Evolutionary conservation across 768 basidiomycete genomes (phyloP).

Genomic region (Tubosaeta brunneosetosa): DNA sequence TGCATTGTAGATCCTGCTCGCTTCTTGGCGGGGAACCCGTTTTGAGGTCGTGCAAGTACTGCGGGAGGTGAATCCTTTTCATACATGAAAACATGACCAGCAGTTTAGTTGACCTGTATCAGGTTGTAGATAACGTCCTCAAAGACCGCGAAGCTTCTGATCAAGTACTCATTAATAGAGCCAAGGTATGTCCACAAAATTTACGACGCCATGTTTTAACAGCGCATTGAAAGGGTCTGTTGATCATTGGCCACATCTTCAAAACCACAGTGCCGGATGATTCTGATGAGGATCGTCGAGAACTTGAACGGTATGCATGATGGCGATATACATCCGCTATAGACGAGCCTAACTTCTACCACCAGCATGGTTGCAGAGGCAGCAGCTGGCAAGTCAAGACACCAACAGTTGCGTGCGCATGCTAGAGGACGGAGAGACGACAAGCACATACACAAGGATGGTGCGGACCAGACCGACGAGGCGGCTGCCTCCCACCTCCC

Average conservation of each 20-base stretch:
- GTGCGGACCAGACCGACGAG: constrained; percentile 24
- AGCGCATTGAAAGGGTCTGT: constrained; percentile 54
- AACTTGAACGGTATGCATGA: constrained; percentile 75
- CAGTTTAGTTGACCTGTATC: constrained; percentile 1
- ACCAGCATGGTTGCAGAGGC: constrained; percentile 83
- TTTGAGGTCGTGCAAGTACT: constrained; percentile 92
- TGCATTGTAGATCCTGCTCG: constrained; percentile 71
- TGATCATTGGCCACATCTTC: constrained; percentile 87
- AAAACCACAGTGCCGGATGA: constrained; percentile 82
- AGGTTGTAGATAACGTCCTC: constrained; percentile 81
- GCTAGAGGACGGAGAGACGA: constrained; percentile 27
- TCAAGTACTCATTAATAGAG: constrained; percentile 67
- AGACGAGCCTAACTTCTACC: constrained; percentile 2
- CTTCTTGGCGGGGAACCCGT: constrained; percentile 96
- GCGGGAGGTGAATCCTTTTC: constrained; percentile 46
- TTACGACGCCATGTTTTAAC: background rate
- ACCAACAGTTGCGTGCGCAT: constrained; percentile 33
- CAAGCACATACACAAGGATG: constrained; percentile 37
- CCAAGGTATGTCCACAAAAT: constrained; percentile 54
- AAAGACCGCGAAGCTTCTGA: constrained; percentile 76
- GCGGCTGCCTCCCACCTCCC: constrained; percentile 8
- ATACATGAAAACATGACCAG: constrained; percentile 1
- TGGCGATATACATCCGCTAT: background rate
- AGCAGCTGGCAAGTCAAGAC: constrained; percentile 66
- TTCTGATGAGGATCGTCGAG: constrained; percentile 88